phyloP scores from a whole-genome alignment of 2,329 filamentous ascomycete species.

The Xylariaceae sp. region DNA sequence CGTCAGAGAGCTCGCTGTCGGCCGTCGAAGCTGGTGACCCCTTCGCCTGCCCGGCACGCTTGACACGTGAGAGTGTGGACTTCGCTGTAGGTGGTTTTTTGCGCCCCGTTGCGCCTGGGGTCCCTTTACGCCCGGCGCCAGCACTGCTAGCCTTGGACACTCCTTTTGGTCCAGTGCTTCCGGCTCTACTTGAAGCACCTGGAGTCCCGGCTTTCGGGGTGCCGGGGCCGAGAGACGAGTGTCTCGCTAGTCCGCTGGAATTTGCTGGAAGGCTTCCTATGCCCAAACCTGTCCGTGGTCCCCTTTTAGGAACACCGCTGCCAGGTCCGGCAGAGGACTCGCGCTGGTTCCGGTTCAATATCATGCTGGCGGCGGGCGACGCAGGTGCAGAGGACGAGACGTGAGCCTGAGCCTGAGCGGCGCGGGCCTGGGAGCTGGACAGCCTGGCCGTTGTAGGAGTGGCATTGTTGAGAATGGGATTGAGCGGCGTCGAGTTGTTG shows the following conservation, averaged over 20 bases:
- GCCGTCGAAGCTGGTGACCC: slow-evolving; percentile 59
- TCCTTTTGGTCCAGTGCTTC: slow-evolving; percentile 55
- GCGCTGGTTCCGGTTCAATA: slow-evolving; percentile 51
- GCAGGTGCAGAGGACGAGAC: slow-evolving; percentile 53
- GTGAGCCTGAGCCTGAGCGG: slow-evolving; percentile 43
- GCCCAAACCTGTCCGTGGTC: slow-evolving; percentile 43
- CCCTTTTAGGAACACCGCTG: slow-evolving; percentile 44
- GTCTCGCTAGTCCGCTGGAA: slow-evolving; percentile 55
- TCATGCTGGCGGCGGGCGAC: slow-evolving; percentile 56
- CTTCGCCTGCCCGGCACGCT: slow-evolving; percentile 48
- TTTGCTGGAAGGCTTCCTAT: slow-evolving; percentile 44
- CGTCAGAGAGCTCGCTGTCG: slow-evolving; percentile 61
- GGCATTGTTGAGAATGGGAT: slow-evolving; percentile 35
- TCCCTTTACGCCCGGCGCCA: slow-evolving; percentile 41
- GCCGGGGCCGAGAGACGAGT: slow-evolving; percentile 58
- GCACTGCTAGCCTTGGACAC: slow-evolving; percentile 39
- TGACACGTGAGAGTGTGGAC: slow-evolving; percentile 58
- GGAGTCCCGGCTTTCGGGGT: slow-evolving; percentile 48
- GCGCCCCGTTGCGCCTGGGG: slow-evolving; percentile 26
- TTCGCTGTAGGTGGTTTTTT: slow-evolving; percentile 40
- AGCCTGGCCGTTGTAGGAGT: slow-evolving; percentile 39
- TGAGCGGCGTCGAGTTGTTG: slow-evolving; percentile 33
- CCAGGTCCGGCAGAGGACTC: slow-evolving; percentile 55
- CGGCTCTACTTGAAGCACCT: slow-evolving; percentile 41
- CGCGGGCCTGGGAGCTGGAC: slow-evolving; percentile 43